Base-by-base conservation (phyloP, 2,329 filamentous ascomycete species). In the Aspergillus sp. region DNA sequence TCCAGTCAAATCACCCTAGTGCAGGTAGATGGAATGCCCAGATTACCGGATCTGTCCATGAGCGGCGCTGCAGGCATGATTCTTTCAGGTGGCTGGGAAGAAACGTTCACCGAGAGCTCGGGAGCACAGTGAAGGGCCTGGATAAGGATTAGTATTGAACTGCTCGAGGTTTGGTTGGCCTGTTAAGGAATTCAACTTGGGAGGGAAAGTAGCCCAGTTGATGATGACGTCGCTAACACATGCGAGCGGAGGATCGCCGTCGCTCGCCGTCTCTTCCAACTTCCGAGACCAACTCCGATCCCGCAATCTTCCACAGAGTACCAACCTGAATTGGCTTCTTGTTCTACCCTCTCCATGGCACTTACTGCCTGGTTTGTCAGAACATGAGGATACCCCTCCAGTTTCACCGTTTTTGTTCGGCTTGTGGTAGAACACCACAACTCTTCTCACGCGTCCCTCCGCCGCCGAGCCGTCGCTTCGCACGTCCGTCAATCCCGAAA, bases 341-440 rank as follows among this genome's bases (percentile, higher is more conserved):
- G 17, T 34, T 17, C 41, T 33, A 22, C 20, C 24, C 33, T 52
- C 34, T 49, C 57, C 45, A 59, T 61, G 41, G 42, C 42, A 50
- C 37, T 61, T 47, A 12, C 17, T 58, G 54, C 19, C 57, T 50
- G 51, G 57, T 63, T 40, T 58, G 65, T 67, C 64, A 69, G 67
- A 77, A 60, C 66, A 84, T 84, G 81, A 82, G 78, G 75, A 73
- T 76, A 71, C 75, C 73, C 68, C 69, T 78, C 71, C 70, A 78
- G 61, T 66, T 80, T 62, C 76, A 79, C 73, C 80, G 81, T 70
- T 77, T 80, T 71, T 80, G 75, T 74, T 68, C 80, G 66, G 75
- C 73, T 65, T 77, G 77, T 63, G 70, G 74, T 55, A 71, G 69
- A 63, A 61, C 62, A 65, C 63, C 70, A 69, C 68, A 68, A 59